Evolutionary conservation across 1,139 yeast species (phyloP).

Genomic region (Kluyveromyces sp.): DNA sequence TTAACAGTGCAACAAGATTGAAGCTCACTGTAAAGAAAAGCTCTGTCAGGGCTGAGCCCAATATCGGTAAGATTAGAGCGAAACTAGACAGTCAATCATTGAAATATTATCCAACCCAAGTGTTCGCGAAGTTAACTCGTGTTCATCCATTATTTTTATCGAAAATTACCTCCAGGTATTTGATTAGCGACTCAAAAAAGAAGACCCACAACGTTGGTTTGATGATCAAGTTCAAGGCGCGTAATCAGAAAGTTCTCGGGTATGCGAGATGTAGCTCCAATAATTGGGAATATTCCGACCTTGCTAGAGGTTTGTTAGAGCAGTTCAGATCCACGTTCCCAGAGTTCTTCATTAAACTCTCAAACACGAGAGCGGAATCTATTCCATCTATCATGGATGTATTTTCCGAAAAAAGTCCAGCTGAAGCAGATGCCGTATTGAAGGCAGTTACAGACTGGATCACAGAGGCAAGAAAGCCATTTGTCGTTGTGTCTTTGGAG

Average conservation of each 20-base stretch:
- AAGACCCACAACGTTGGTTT: conserved; percentile 72
- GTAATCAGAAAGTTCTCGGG: conserved; percentile 79
- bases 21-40: conserved; percentile 52
- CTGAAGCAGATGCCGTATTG: conserved; percentile 40
- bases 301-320: conserved; percentile 60
- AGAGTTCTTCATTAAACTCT: conserved; percentile 40
- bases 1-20: conserved; percentile 41
- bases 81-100: conserved; percentile 48
- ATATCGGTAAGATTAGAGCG: conserved; percentile 54
- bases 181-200: conserved; percentile 49
- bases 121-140: conserved; percentile 52
- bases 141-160: conserved; percentile 64
- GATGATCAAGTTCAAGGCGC: conserved; percentile 74
- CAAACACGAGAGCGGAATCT: conserved; percentile 27
- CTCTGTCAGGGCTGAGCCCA: conserved; percentile 49
- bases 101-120: conserved; percentile 60
- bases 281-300: conserved; percentile 79
- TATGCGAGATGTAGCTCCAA: conserved; percentile 61
- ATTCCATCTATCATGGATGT: conserved; percentile 41
- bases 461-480: conserved; percentile 45
- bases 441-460: conserved; percentile 51
- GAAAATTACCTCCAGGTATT: conserved; percentile 65
- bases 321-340: conserved; percentile 62
- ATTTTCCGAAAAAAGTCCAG: conserved; percentile 31
- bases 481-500: conserved; percentile 64